Percentiles rank a stretch among this genome's conserved stretches.
These are phyloP conservation scores for Globisporangium nagaii DNA, from an alignment of 352 stramenopile genomes.

Conservation along the genomic window DNA sequence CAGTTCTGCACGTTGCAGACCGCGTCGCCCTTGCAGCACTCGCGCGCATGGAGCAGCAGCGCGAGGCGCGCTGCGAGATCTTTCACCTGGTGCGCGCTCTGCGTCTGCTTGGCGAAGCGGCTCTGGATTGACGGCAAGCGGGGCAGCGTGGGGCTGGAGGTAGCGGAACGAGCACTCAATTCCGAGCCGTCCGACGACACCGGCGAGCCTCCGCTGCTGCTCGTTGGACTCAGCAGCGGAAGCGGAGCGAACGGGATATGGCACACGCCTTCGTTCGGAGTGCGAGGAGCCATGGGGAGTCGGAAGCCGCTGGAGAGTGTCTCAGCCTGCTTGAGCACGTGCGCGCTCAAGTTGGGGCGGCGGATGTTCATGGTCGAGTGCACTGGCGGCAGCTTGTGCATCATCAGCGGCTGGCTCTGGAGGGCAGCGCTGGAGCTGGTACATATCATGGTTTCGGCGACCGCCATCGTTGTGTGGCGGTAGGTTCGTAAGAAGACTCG, in stretches of 20 bases:
- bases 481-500: too few relatives aligned
- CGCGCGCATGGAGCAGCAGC: conserved; percentile 38
- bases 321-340: neutral
- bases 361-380: conserved; percentile 4
- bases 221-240: neutral
- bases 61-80: conserved; percentile 35
- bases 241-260: neutral
- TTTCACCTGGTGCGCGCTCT: conserved; percentile 9
- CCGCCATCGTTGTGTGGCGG: conserved; percentile 3
- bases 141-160: neutral
- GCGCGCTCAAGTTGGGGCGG: neutral
- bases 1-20: conserved; percentile 31
- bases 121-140: conserved; percentile 12
- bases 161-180: neutral
- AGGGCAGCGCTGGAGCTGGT: neutral
- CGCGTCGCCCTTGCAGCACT: conserved; percentile 26
- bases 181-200: neutral
- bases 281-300: neutral
- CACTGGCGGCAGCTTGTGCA: conserved; percentile 3
- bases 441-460: conserved; percentile 1
- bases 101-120: neutral
- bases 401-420: neutral
- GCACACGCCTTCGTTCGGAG: neutral
- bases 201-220: neutral
- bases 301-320: neutral